phyloP scores from a whole-genome alignment of 1,284 basidiomycete genomes.

The Exobasidium rhododendri region DNA sequence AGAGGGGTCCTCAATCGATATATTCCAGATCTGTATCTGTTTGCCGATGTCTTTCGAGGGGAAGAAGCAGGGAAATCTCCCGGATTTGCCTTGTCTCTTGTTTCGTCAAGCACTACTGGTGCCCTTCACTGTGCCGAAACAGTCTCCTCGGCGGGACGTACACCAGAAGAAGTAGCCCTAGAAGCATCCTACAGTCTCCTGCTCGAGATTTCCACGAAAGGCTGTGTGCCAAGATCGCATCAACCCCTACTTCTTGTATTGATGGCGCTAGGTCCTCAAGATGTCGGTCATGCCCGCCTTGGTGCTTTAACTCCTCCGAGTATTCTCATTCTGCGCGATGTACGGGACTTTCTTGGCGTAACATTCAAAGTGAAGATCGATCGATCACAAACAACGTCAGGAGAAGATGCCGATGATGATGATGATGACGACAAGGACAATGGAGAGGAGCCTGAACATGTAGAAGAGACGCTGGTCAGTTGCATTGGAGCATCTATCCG shows the following conservation, averaged over 20 bases:
- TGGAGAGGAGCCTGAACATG: not conserved
- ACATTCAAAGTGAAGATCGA: conserved; percentile 58
- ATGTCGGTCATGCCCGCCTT: conserved; percentile 85
- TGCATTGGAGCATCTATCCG: conserved; percentile 48
- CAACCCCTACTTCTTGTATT: conserved; percentile 82
- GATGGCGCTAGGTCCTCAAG: conserved; percentile 93
- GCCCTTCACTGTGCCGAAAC: conserved; percentile 84
- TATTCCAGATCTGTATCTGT: conserved; percentile 96
- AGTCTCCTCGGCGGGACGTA: conserved; percentile 63
- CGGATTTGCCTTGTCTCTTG: conserved; percentile 84
- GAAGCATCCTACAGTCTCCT: conserved; percentile 74
- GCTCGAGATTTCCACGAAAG: conserved; percentile 73
- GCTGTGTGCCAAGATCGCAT: conserved; percentile 85
- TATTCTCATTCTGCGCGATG: conserved; percentile 82
- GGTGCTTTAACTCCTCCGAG: conserved; percentile 71
- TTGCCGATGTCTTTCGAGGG: conserved; percentile 96
- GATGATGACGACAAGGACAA: conserved; percentile 20
- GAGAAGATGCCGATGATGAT: conserved; percentile 12
- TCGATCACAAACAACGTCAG: not conserved
- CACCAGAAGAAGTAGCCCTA: conserved; percentile 85
- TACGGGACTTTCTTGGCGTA: conserved; percentile 74
- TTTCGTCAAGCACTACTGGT: conserved; percentile 88
- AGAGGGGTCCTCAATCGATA: conserved; percentile 89
- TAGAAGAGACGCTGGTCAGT: conserved; percentile 31
- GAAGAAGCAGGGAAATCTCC: conserved; percentile 97